These are phyloP conservation scores for Cardamine resedifolia DNA, from an alignment of 345 rosid species.

Conservation along the genomic window DNA sequence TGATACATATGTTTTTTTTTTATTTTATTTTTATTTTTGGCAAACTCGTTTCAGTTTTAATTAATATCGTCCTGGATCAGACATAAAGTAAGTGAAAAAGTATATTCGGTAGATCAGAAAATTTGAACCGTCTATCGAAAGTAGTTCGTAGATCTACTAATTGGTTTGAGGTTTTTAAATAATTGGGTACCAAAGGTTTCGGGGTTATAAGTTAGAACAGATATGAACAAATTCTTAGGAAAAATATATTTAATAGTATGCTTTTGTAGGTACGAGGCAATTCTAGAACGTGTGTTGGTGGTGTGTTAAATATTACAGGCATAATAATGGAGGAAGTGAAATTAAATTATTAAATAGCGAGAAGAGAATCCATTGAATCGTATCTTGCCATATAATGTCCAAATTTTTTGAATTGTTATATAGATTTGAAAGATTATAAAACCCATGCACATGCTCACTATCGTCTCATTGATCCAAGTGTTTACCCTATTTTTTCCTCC, in stretches of 20 bases:
- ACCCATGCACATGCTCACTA: conserved; percentile 36
- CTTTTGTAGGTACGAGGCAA: conserved; percentile 37
- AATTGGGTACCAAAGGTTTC: conserved; percentile 10
- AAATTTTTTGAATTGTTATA: background rate
- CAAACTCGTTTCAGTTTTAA: background rate
- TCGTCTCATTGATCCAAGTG: conserved; percentile 41
- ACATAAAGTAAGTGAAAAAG: background rate
- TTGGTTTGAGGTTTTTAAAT: background rate
- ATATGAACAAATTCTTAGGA: conserved; percentile 22
- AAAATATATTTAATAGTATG: conserved; percentile 18
- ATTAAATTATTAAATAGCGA: background rate
- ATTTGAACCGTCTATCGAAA: background rate
- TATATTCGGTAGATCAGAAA: background rate
- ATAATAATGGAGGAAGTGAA: conserved; percentile 30
- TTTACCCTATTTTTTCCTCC: conserved; percentile 22
- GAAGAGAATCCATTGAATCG: conserved; percentile 34
- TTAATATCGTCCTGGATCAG: background rate
- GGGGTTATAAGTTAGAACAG: conserved; percentile 6
- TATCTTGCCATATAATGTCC: conserved; percentile 32
- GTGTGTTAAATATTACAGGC: conserved; percentile 34
- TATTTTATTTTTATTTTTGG: background rate
- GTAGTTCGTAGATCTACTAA: conserved; percentile 4
- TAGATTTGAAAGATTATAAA: conserved; percentile 11
- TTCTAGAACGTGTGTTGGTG: conserved; percentile 38
- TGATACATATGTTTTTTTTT: background rate